A percentile compares a stretch with the other conserved stretches of the same genome.
phyloP scores from a whole-genome alignment of 495 filamentous ascomycete species.

The Tuber borchii region DNA sequence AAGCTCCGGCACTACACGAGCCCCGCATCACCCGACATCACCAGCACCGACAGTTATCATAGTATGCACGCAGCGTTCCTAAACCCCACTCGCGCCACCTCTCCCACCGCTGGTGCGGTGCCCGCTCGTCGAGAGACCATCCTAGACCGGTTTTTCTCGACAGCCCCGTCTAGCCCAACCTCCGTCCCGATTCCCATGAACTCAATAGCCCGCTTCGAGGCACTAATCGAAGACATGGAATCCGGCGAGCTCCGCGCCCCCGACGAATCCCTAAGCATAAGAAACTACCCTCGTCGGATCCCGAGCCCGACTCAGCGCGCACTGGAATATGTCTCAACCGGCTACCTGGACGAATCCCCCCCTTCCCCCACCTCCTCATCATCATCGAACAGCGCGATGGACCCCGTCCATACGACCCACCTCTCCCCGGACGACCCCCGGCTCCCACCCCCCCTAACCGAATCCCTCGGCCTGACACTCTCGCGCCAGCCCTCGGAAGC shows the following conservation, averaged over 20 bases:
- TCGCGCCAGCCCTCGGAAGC: conserved; percentile 13
- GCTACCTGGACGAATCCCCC: conserved; percentile 18
- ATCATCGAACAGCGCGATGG: background rate
- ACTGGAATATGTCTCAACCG: conserved; percentile 40
- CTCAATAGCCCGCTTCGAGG: conserved; percentile 42
- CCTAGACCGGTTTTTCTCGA: conserved; percentile 41
- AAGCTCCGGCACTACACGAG: conserved; percentile 23
- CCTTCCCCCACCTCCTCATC: background rate
- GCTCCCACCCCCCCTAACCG: background rate
- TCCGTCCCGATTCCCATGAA: conserved; percentile 23
- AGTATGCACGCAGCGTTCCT: background rate
- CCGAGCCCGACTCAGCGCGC: conserved; percentile 39
- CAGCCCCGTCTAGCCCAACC: conserved; percentile 25
- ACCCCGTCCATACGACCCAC: background rate
- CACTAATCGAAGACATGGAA: conserved; percentile 37
- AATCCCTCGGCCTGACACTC: conserved; percentile 2
- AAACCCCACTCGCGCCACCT: conserved; percentile 4
- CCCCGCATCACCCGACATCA: background rate
- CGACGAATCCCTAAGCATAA: conserved; percentile 7
- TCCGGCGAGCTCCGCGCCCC: conserved; percentile 1
- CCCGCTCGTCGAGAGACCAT: conserved; percentile 38
- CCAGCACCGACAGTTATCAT: background rate
- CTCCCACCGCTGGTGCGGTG: background rate
- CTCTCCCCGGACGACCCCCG: background rate
- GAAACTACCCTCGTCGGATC: conserved; percentile 29